Evolutionary conservation across 306 rosid species (phyloP), one percentile per base, ranked within the genome.

Genomic region (Pachyrhizus erosus): DNA sequence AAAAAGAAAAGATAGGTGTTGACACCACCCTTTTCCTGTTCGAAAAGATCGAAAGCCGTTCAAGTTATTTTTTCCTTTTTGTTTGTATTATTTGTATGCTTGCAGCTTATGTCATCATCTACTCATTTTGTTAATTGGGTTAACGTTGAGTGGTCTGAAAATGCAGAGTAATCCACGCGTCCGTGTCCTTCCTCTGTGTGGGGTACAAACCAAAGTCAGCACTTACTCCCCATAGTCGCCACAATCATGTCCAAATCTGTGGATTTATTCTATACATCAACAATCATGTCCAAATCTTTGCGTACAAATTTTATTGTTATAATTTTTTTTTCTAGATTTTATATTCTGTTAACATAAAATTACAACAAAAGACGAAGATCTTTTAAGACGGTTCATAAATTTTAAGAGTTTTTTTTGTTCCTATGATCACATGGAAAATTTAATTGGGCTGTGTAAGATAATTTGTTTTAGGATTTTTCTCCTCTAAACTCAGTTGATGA

Each of bases 221-320:
- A 77, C 51, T 29, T 29, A 11, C 8, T 26, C 12, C 26, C 37
- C 18, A 11, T 10, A 23, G 26, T 49, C 58, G 20, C 76, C 26
- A 52, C 65, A 72, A 78, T 49, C 64, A 11, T 68, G 52, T 68
- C 43, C 0, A 13, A 14, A 0, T 51, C 5, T 12, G 1, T 55
- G 54, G 24, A 70, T 54, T 40, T 80, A 70, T 70, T 80, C 84
- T 80, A 57, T 77, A 9, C 62, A 11, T 62, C 81, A 64, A n/a
- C n/a, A n/a, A n/a, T n/a, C n/a, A n/a, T n/a, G n/a, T n/a, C n/a
- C n/a, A n/a, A n/a, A n/a, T n/a, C n/a, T n/a, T n/a, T n/a, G n/a
- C n/a, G n/a, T n/a, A n/a, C n/a, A n/a, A n/a, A n/a, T n/a, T n/a
- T n/a, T n/a, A n/a, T n/a, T n/a, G n/a, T n/a, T n/a, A n/a, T n/a